Evolutionary conservation across 2,329 filamentous ascomycete genomes (phyloP).

Genomic region (Colletotrichum sp.): DNA sequence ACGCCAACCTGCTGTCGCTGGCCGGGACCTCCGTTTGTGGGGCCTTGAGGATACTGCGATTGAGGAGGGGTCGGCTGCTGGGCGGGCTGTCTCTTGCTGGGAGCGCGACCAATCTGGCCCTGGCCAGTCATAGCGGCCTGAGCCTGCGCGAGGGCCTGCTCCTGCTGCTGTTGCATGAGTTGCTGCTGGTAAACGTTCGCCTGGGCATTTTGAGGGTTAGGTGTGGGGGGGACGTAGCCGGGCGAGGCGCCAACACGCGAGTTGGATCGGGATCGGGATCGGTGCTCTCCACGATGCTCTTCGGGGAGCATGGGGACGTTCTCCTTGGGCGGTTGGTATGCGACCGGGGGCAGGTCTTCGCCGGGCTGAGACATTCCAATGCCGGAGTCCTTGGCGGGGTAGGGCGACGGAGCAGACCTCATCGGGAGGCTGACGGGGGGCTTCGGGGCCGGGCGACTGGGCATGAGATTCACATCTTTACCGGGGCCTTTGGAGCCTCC

Average conservation of each 20-base stretch:
- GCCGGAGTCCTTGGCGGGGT: slow-evolving; percentile 65
- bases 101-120: slow-evolving; percentile 72
- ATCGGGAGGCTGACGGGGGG: slow-evolving; percentile 73
- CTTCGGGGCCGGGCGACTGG: slow-evolving; percentile 84
- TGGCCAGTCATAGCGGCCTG: slow-evolving; percentile 78
- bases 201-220: slow-evolving; percentile 44
- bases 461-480: slow-evolving; percentile 70
- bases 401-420: slow-evolving; percentile 61
- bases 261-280: slow-evolving; percentile 66
- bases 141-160: slow-evolving; percentile 80
- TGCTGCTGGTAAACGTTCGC: slow-evolving; percentile 64
- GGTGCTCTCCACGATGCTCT: slow-evolving; percentile 48
- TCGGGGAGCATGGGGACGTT: slow-evolving; percentile 66
- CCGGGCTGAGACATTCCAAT: slow-evolving; percentile 63
- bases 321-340: slow-evolving; percentile 57
- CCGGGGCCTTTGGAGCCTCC: slow-evolving; percentile 50
- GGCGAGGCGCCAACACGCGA: slow-evolving; percentile 61
- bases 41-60: slow-evolving; percentile 44
- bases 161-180: slow-evolving; percentile 80
- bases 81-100: slow-evolving; percentile 71
- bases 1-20: slow-evolving; percentile 40
- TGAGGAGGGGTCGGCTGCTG: slow-evolving; percentile 56
- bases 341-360: slow-evolving; percentile 57
- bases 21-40: slow-evolving; percentile 33
- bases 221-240: slow-evolving; percentile 48